Conservation (phyloP, 2,329 filamentous ascomycete species). For the Septoria linicola region DNA sequence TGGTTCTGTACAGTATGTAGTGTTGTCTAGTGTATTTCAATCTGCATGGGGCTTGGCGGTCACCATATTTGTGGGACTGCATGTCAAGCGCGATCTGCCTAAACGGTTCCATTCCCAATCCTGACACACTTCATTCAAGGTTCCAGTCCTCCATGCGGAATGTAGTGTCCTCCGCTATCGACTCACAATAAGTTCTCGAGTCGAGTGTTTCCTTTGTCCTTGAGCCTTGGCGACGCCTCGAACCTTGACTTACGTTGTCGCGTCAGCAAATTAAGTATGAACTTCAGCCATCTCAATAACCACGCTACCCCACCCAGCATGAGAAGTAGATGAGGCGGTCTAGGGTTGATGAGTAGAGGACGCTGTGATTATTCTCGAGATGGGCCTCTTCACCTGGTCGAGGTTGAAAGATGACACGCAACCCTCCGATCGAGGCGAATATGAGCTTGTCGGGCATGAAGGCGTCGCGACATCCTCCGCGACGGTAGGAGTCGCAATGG, state of each 20-base stretch:
- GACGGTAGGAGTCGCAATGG: not conserved
- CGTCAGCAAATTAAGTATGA: conserved; percentile 1
- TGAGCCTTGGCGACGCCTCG: conserved; percentile 9
- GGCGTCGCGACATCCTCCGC: not conserved
- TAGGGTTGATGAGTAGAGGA: not conserved
- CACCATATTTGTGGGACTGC: not conserved
- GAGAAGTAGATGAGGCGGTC: not conserved
- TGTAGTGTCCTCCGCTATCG: conserved; percentile 8
- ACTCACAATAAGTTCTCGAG: conserved; percentile 4
- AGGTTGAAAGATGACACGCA: conserved; percentile 2
- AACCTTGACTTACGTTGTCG: not conserved
- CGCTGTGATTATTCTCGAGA: not conserved
- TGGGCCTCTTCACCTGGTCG: conserved; percentile 17
- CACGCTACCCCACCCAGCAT: not conserved
- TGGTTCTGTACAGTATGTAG: not conserved
- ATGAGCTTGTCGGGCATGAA: conserved; percentile 19
- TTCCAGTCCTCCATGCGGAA: no score
- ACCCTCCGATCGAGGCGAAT: conserved; percentile 18
- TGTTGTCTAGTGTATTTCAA: not conserved
- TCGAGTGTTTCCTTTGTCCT: not conserved
- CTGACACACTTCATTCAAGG: no score
- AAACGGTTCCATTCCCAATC: no score
- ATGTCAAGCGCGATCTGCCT: no score
- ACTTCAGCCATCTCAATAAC: not conserved
- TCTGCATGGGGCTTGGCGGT: not conserved